These are phyloP conservation scores for Boletus vermiculosoides DNA, from an alignment of 768 basidiomycete species.

Conservation along the genomic window DNA sequence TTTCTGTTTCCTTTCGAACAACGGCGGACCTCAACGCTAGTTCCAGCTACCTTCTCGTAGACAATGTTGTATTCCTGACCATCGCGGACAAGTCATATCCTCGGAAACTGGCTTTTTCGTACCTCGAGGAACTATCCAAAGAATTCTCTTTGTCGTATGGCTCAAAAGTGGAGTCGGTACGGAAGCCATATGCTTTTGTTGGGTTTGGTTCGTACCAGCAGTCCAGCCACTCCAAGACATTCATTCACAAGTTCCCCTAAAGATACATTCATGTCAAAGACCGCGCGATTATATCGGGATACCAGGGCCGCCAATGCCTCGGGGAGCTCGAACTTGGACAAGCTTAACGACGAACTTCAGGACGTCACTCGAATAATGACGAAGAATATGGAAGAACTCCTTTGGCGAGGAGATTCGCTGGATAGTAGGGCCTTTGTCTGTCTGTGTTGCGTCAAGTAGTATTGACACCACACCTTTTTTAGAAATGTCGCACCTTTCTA, in stretches of 20 bases:
- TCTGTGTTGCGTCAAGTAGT: neutral
- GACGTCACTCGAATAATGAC: constrained; percentile 99
- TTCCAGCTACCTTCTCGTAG: constrained; percentile 86
- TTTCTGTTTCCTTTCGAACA: constrained; percentile 17
- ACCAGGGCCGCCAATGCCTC: constrained; percentile 80
- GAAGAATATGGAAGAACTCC: constrained; percentile 99
- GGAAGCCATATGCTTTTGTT: constrained; percentile 98
- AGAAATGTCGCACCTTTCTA: constrained; percentile 98
- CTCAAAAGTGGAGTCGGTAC: constrained; percentile 84
- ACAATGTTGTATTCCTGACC: constrained; percentile 92
- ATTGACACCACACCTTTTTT: constrained; percentile 2
- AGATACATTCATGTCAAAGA: constrained; percentile 99
- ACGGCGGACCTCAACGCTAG: constrained; percentile 5
- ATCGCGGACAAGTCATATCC: constrained; percentile 98
- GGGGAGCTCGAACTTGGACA: constrained; percentile 67
- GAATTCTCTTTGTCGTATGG: constrained; percentile 94
- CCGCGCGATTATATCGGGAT: constrained; percentile 91
- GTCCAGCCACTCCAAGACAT: neutral
- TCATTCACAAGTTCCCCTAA: constrained; percentile 1
- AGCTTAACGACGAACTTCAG: constrained; percentile 92
- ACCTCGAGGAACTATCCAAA: constrained; percentile 94
- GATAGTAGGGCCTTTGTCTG: constrained; percentile 64
- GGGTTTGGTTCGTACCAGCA: constrained; percentile 77
- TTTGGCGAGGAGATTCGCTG: constrained; percentile 97
- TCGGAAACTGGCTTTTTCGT: constrained; percentile 95